phyloP scores from a whole-genome alignment of 2,329 filamentous ascomycete genomes.

The Alternaria conjuncta region DNA sequence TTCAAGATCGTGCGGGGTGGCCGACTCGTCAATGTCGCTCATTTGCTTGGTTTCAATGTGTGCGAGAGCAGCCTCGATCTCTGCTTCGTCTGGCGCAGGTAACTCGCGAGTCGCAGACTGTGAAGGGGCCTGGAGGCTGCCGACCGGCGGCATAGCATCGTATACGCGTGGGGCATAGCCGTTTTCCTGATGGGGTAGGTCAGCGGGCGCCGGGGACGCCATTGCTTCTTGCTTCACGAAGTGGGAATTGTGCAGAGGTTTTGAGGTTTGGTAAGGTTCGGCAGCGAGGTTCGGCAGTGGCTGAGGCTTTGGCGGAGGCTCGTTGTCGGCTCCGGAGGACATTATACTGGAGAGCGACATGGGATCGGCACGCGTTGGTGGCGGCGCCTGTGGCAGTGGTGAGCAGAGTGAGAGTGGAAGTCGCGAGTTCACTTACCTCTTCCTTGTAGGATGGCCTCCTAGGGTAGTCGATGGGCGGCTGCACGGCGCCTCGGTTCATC shows the following conservation, averaged over 20 bases:
- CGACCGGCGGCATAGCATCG: conserved; percentile 33
- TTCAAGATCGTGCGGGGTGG: conserved; percentile 59
- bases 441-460: conserved; percentile 42
- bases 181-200: conserved; percentile 28
- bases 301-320: conserved; percentile 63
- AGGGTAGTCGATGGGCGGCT: conserved; percentile 41
- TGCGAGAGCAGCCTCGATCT: conserved; percentile 70
- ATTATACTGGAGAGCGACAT: conserved; percentile 98
- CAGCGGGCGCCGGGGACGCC: conserved; percentile 38
- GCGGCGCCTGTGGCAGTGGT: conserved; percentile 56
- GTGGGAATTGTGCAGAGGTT: conserved; percentile 30
- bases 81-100: conserved; percentile 61
- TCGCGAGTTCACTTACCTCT: conserved; percentile 36
- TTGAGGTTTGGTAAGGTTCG: conserved; percentile 28
- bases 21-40: conserved; percentile 63
- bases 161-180: conserved; percentile 25
- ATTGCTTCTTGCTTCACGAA: conserved; percentile 46
- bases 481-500: conserved; percentile 43
- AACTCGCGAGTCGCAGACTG: conserved; percentile 35
- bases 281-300: conserved; percentile 41
- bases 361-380: conserved; percentile 80
- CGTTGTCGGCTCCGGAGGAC: conserved; percentile 78
- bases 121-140: conserved; percentile 20
- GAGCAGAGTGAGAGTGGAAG: conserved; percentile 15
- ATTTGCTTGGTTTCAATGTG: conserved; percentile 64